Base-by-base conservation (phyloP, 257 asterid genomes). In the Nemophila menziesii region DNA sequence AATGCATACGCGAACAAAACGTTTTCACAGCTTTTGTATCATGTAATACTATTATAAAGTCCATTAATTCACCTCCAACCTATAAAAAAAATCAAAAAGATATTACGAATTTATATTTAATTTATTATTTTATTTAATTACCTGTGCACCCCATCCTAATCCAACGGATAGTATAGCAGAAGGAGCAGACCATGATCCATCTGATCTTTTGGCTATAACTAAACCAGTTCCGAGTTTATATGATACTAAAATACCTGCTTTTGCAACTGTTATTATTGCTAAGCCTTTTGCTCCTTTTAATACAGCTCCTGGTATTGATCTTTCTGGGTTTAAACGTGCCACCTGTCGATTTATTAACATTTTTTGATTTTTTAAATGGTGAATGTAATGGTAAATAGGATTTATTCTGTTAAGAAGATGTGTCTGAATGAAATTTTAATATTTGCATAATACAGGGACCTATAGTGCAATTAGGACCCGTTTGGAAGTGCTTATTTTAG, bases 131-230 rank as follows among this genome's bases (percentile, higher is more conserved):
- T 5, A 2, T 7, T 29, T 29, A 29, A 29, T 53, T 64, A 84
- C 99, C 96, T 90, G 96, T 5, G 99, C 92, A 48, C 99, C 99
- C 95, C 99, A 90, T 50, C 99, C 99, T 63, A 90, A 62, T 54
- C 99, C 99, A 59, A 72, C 75, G 22, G 96, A 90, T 26, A 72
- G 58, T 48, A 90, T 74, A 64, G 96, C 94, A 59, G 99, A 90
- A 51, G 96, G 96, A 54, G 99, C 96, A 46, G 99, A 90, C 99
- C 99, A 90, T 16, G 96, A 82, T 22, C 99, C 96, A 67, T 90
- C 95, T 49, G 93, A 71, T 62, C 89, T 73, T 55, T 89, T 72
- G 53, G 94, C 77, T 60, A 90, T 74, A 39, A 90, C 99, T 74
- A 90, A 67, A 48, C 96, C 99, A 42, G 92, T 81, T 21, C 99